Evolutionary conservation across 148 eudicot genomes (phyloP), one percentile per base, ranked within the genome.

Genomic region (Suaeda aralocaspica): DNA sequence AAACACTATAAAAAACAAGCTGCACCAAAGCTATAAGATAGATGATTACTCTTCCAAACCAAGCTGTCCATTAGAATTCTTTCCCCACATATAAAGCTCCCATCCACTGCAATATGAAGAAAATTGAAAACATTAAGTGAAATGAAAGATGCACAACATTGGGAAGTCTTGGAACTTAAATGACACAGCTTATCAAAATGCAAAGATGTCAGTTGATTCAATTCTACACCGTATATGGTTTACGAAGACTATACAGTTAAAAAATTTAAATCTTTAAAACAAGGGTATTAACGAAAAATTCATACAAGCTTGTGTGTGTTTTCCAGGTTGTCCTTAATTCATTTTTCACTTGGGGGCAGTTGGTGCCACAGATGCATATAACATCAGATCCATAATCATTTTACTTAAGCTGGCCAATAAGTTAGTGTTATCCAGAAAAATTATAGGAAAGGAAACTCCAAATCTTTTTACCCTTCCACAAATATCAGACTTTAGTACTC

Each of bases 11-110:
- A 49, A 52, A n/a, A n/a, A n/a, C n/a, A n/a, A n/a, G n/a, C n/a
- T 46, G 51, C n/a, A 13, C 46, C n/a, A n/a, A 29, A 60, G 66
- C 74, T 18, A 26, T 64, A 61, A 29, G 66, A 31, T 52, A 52
- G 66, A 59, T 28, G 26, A 45, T 84, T 91, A 91, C 98, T 91
- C 80, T 88, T 95, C 64, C 97, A 91, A 90, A 63, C 99, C 99
- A 79, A 95, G 97, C 73, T 95, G 99, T 22, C 99, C 96, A 70
- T 83, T 81, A 65, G 87, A 80, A 77, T 91, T 89, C 71, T 86
- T 91, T 50, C 99, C 99, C 97, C 99, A 95, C 79, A 84, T 74
- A 80, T 91, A 89, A 34, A 95, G 93, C 64, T 87, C 90, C 99
- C 96, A 70, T 89, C 89, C 83, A 77, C 99, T 91, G 77, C 69